Conservation (phyloP, 2,329 filamentous ascomycete species). For the Xylogone sp. region DNA sequence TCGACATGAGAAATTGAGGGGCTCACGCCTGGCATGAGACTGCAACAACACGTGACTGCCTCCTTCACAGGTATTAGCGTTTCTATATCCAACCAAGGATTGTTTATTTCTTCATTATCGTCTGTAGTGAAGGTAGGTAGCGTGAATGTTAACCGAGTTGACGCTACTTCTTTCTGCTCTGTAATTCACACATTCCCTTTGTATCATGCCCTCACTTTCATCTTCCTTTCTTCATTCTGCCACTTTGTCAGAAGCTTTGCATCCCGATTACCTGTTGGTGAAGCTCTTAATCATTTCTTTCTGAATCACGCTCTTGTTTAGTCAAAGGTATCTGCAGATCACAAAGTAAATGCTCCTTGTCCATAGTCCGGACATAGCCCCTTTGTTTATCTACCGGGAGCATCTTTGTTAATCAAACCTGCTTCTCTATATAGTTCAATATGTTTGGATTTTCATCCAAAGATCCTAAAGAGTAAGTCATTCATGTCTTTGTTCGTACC, state of each 20-base stretch:
- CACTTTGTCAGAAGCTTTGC: not conserved
- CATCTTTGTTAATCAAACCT: no score
- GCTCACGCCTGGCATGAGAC: not conserved
- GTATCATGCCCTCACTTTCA: not conserved
- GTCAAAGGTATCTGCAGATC: no score
- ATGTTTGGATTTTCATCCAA: not conserved
- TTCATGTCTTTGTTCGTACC: not conserved
- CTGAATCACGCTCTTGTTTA: no score
- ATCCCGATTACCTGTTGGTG: no score
- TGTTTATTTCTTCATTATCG: not conserved
- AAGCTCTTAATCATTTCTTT: no score
- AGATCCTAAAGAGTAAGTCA: not conserved
- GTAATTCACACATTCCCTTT: not conserved
- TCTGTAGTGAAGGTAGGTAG: not conserved
- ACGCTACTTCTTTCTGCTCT: not conserved
- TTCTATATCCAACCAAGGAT: not conserved
- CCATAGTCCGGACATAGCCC: no score
- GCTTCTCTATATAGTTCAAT: not conserved
- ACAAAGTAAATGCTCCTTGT: no score
- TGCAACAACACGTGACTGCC: not conserved
- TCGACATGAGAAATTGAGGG: not conserved
- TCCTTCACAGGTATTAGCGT: not conserved
- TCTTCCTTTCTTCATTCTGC: not conserved
- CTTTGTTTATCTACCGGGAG: no score
- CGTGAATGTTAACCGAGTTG: not conserved